Evolutionary conservation across 768 basidiomycete species (phyloP).

Genomic region (Boletus vinaceobasis): DNA sequence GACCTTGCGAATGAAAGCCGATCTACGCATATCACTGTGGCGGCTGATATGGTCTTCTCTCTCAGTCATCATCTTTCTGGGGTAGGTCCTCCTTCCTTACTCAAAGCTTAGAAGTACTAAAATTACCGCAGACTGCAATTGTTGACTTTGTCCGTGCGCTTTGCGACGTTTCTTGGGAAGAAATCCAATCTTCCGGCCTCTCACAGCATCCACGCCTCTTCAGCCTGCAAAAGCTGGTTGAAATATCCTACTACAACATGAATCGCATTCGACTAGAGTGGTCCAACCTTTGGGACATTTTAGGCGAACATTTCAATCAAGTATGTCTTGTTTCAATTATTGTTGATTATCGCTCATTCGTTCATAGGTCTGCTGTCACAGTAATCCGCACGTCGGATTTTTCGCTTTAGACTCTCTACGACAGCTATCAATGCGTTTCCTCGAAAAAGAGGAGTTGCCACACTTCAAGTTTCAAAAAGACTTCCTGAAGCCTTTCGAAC

Average conservation of each 20-base stretch:
- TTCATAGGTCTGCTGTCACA: constrained; percentile 92
- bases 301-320: constrained; percentile 98
- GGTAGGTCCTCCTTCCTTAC: constrained; percentile 49
- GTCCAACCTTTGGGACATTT: constrained; percentile 96
- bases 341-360: constrained; percentile 8
- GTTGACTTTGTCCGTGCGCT: constrained; percentile 96
- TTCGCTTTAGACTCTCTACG: constrained; percentile 96
- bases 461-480: constrained; percentile 99
- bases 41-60: constrained; percentile 99
- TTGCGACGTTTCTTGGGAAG: constrained; percentile 98
- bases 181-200: constrained; percentile 94
- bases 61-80: constrained; percentile 92
- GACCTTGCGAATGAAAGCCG: constrained; percentile 96
- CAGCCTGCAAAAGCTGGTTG: constrained; percentile 96
- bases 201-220: constrained; percentile 94
- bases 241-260: constrained; percentile 99
- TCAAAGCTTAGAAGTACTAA: constrained; percentile 8
- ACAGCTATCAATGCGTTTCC: constrained; percentile 96
- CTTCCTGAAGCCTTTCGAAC: constrained; percentile 96
- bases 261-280: constrained; percentile 95
- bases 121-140: constrained; percentile 72
- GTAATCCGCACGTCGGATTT: constrained; percentile 93
- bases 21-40: constrained; percentile 97
- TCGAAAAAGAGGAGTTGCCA: constrained; percentile 96
- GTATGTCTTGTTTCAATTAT: constrained; percentile 37